Evolutionary conservation across 1,284 basidiomycete genomes (phyloP).

Genomic region (Exobasidium rhododendri): DNA sequence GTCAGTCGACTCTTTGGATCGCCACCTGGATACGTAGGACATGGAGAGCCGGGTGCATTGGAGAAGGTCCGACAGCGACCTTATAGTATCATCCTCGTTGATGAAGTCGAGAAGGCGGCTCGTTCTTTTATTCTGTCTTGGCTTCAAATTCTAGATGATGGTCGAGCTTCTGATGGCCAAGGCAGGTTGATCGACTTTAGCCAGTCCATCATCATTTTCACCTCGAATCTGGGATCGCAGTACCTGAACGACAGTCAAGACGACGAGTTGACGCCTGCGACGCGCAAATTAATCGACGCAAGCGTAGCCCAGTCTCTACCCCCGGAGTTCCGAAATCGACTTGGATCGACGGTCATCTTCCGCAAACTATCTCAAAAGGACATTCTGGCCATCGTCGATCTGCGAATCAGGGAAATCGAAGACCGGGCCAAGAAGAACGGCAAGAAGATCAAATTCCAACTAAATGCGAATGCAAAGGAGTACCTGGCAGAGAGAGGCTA

Average conservation of each 20-base stretch:
- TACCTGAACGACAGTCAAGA: conserved; percentile 60
- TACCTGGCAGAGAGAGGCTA: conserved; percentile 66
- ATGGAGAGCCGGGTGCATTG: conserved; percentile 51
- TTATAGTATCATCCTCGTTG: conserved; percentile 51
- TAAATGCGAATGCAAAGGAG: conserved; percentile 74
- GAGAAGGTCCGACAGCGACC: conserved; percentile 30
- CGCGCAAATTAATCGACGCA: conserved; percentile 56
- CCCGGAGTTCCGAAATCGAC: conserved; percentile 62
- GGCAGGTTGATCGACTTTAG: conserved; percentile 65
- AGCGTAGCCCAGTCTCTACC: conserved; percentile 60
- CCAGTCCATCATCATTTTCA: conserved; percentile 89
- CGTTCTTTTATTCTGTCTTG: conserved; percentile 66
- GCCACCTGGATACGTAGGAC: conserved; percentile 64
- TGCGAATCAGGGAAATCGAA: conserved; percentile 63
- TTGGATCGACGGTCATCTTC: conserved; percentile 61
- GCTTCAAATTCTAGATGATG: conserved; percentile 88
- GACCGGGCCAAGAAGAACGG: conserved; percentile 69
- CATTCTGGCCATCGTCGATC: conserved; percentile 60
- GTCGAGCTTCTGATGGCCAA: conserved; percentile 70
- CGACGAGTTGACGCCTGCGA: conserved; percentile 58
- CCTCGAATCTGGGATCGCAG: conserved; percentile 72
- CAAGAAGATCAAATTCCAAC: conserved; percentile 72
- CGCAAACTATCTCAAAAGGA: conserved; percentile 59
- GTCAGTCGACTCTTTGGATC: conserved; percentile 85
- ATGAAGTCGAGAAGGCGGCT: conserved; percentile 37